Base-by-base conservation (phyloP, 2,329 filamentous ascomycete species). In the Calonectria multiphialidica region DNA sequence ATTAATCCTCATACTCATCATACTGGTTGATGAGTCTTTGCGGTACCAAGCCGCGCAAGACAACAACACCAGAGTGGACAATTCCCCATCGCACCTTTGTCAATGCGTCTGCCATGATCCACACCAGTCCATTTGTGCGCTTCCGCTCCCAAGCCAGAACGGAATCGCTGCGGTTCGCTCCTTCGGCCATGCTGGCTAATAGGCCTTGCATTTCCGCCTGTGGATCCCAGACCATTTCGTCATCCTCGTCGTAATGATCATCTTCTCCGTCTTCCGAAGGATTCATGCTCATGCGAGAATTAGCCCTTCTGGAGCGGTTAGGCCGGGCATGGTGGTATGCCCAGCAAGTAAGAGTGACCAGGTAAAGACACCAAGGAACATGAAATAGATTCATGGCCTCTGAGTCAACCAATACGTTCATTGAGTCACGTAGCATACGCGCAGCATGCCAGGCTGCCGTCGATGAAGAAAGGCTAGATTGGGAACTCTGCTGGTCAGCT, bases 321-420 rank as follows among this genome's bases (percentile, higher is more conserved):
- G 70, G 75, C 7, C 78, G 78, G 2, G 83, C 83, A 62, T 89
- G 87, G 76, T 91, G 89, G 66, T 90, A 90, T 0, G 87, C 87
- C 90, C 90, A 92, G 37, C 88, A 87, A 0, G 88, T 88, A 47
- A 92, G 76, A 0, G 90, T 90, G 0, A 89, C 89, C 1, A 93
- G 82, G 75, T 92, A 92, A 15, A 92, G 78, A 72, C 88, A 90
- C 91, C 90, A 92, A 0, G 90, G 89, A 21, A 91, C 89, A 76
- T 92, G 90, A 77, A 92, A 92, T 0, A 89, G 81, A 50, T 89
- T 87, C 49, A 86, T 87, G 2, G 87, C 85, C 23, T 89, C 88
- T 70, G 86, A 87, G 42, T 89, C 86, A 15, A 88, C 84, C 2
- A 91, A 81, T 30, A 86, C 85, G 40, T 85, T 81, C 10, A 88